These are phyloP conservation scores for Mycena filopes DNA, from an alignment of 768 basidiomycete genomes.

Conservation along the genomic window DNA sequence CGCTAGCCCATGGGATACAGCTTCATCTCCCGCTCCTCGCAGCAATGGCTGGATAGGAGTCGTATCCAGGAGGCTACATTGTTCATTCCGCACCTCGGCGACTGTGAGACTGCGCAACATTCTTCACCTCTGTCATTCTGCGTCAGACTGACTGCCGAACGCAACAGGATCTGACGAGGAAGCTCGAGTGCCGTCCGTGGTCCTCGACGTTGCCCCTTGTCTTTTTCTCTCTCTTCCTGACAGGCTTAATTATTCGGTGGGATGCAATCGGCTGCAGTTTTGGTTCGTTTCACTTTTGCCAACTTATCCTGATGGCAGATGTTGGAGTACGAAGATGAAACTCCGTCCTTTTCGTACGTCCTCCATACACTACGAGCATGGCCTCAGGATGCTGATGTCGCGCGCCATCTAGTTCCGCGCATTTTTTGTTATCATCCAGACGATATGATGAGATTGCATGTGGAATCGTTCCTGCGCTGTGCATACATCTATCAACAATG, in stretches of 20 bases:
- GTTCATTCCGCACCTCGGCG: neutral
- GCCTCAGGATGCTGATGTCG: slow-evolving; percentile 6
- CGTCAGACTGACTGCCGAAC: neutral
- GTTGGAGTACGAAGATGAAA: neutral
- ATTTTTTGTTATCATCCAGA: neutral
- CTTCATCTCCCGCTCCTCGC: neutral
- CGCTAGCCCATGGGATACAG: neutral
- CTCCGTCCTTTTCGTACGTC: neutral
- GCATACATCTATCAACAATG: slow-evolving; percentile 10
- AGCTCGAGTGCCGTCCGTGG: slow-evolving; percentile 1
- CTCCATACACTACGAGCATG: neutral
- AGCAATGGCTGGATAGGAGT: slow-evolving; percentile 5
- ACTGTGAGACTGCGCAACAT: slow-evolving; percentile 4
- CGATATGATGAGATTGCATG: neutral
- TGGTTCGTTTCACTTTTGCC: neutral
- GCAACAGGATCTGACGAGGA: slow-evolving; percentile 13
- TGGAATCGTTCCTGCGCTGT: slow-evolving; percentile 8
- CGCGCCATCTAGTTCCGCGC: slow-evolving; percentile 2
- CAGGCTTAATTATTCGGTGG: neutral
- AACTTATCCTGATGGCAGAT: neutral
- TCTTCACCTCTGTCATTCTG: neutral
- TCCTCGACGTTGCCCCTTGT: neutral
- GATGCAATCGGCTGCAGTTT: neutral
- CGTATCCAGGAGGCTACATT: slow-evolving; percentile 7
- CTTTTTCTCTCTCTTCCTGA: neutral